Conservation (phyloP, 345 rosid genomes). For the Syzygium aromaticum region DNA sequence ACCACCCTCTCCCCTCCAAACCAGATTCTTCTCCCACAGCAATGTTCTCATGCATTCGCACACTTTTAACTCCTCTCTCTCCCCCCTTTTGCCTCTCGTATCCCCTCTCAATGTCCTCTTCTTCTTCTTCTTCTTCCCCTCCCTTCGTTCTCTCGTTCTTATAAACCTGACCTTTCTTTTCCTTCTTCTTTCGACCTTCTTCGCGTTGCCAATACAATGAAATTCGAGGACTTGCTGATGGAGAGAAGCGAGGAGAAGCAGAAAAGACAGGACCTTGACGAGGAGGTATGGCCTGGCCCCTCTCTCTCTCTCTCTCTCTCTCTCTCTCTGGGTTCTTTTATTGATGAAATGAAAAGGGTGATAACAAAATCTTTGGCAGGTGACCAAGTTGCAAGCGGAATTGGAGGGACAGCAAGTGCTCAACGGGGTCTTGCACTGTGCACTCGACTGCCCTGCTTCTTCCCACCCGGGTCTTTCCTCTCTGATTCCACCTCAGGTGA, state of each 20-base stretch:
- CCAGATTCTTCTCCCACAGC: background rate
- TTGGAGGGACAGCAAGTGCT: slow-evolving; percentile 50
- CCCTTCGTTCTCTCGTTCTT: slow-evolving; percentile 1
- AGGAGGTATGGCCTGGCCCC: slow-evolving; percentile 30
- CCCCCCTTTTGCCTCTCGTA: background rate
- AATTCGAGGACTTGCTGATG: slow-evolving; percentile 72
- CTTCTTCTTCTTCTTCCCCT: background rate
- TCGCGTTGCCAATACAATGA: slow-evolving; percentile 26
- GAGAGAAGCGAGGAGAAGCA: slow-evolving; percentile 29
- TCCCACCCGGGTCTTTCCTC: slow-evolving; percentile 45
- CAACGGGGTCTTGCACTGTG: slow-evolving; percentile 40
- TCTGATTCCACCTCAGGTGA: slow-evolving; percentile 64
- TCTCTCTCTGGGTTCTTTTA: background rate
- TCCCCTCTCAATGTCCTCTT: background rate
- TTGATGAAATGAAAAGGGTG: background rate
- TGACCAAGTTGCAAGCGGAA: slow-evolving; percentile 47
- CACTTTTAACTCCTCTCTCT: slow-evolving; percentile 10
- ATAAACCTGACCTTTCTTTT: background rate
- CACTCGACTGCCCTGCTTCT: slow-evolving; percentile 39
- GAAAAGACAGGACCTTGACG: slow-evolving; percentile 35
- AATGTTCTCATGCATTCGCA: background rate
- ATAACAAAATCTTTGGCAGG: slow-evolving; percentile 19
- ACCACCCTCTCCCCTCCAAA: background rate
- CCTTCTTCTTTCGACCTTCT: background rate
- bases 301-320: background rate